Percentiles rank a stretch among this genome's conserved stretches.
Conservation (phyloP, 306 rosid genomes). For the Cucumis sativus region DNA sequence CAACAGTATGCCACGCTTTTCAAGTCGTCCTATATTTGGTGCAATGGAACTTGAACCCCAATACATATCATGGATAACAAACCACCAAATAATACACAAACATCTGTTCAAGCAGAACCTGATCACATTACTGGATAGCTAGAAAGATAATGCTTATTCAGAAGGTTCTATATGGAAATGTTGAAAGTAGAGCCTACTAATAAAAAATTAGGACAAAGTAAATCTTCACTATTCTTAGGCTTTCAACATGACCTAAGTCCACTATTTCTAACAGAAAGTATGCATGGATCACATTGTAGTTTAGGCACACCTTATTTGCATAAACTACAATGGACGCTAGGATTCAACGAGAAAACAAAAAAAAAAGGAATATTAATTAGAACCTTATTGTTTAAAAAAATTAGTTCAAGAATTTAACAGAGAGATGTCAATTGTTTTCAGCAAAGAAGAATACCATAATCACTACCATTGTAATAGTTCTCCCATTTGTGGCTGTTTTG, state of each 20-base stretch:
- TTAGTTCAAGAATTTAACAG: not conserved
- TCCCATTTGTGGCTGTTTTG: not conserved
- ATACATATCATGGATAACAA: too few relatives aligned
- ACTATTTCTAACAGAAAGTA: too few relatives aligned
- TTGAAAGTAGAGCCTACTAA: too few relatives aligned
- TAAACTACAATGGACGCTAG: too few relatives aligned
- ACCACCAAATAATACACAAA: not conserved
- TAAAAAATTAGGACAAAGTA: too few relatives aligned
- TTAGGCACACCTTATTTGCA: too few relatives aligned
- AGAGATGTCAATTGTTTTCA: not conserved
- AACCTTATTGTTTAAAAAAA: too few relatives aligned
- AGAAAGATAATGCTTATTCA: not conserved
- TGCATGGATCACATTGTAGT: too few relatives aligned
- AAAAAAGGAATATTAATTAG: not conserved
- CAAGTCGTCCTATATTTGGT: slow-evolving; percentile 16
- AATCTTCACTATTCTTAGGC: too few relatives aligned
- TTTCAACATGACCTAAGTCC: too few relatives aligned
- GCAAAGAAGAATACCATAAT: not conserved
- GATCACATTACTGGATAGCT: not conserved
- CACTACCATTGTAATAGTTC: not conserved
- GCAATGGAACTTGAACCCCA: not conserved
- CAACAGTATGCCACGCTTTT: slow-evolving; percentile 28
- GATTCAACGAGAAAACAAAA: too few relatives aligned
- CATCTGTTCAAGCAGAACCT: not conserved
- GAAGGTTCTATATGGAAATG: not conserved